Conservation (phyloP, 2,329 filamentous ascomycete genomes). For the Diplodia corticola region DNA sequence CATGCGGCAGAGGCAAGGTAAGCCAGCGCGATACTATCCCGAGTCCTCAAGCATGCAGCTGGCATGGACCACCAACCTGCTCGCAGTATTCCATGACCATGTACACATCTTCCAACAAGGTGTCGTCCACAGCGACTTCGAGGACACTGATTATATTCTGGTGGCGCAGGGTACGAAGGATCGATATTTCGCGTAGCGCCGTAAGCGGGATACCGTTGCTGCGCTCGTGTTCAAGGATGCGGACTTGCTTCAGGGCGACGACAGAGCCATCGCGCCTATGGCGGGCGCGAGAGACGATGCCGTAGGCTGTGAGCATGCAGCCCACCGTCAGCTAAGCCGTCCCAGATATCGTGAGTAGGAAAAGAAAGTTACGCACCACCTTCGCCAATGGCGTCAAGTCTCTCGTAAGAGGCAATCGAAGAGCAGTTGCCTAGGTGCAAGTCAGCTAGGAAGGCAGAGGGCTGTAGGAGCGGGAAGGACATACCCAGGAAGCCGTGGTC, state of each 20-base stretch:
- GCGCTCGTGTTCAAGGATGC: conserved; percentile 36
- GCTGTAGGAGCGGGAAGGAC: not conserved
- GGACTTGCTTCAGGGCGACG: conserved; percentile 41
- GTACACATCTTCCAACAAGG: conserved; percentile 36
- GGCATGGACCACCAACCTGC: conserved; percentile 30
- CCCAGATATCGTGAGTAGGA: no score
- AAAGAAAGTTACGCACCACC: conserved; percentile 31
- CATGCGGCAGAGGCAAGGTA: conserved; percentile 32
- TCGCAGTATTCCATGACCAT: conserved; percentile 44
- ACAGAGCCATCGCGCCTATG: conserved; percentile 33
- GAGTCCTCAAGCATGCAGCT: conserved; percentile 24
- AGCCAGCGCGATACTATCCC: conserved; percentile 34
- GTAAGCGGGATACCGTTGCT: conserved; percentile 30
- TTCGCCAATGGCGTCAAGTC: conserved; percentile 39
- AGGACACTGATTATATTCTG: conserved; percentile 38
- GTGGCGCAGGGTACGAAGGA: conserved; percentile 38
- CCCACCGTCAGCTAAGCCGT: not conserved
- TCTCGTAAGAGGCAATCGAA: conserved; percentile 36
- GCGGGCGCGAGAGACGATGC: conserved; percentile 37
- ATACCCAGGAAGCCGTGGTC: conserved; percentile 30
- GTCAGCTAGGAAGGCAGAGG: not conserved
- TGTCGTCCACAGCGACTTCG: conserved; percentile 37
- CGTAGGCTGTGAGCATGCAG: conserved; percentile 10
- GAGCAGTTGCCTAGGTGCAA: conserved; percentile 34
- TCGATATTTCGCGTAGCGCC: conserved; percentile 40